phyloP scores from a whole-genome alignment of 305 asterid genomes.

The Plantago lanceolata region DNA sequence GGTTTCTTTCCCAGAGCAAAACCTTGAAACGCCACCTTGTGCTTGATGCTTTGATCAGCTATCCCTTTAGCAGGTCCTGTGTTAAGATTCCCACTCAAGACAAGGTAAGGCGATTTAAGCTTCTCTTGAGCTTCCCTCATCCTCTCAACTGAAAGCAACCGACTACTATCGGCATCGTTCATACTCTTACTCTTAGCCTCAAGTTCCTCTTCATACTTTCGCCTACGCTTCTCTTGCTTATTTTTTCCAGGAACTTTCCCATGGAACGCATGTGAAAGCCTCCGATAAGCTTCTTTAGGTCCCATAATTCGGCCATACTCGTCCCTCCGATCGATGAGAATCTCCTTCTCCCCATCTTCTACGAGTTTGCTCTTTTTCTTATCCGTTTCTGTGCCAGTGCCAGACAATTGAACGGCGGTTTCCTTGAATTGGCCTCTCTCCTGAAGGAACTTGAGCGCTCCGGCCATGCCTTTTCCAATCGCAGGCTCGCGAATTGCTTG shows the following conservation, averaged over 20 bases:
- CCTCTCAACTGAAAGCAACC: constrained; percentile 73
- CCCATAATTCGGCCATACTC: constrained; percentile 86
- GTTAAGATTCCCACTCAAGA: constrained; percentile 69
- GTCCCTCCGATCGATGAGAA: constrained; percentile 82
- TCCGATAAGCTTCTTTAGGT: constrained; percentile 80
- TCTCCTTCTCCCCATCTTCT: no score
- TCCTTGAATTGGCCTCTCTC: constrained; percentile 83
- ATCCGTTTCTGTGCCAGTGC: constrained; percentile 97
- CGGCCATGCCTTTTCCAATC: constrained; percentile 84
- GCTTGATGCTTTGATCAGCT: no score
- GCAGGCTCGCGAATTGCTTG: constrained; percentile 79
- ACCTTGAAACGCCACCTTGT: no score
- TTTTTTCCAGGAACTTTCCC: constrained; percentile 95
- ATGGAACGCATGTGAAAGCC: constrained; percentile 85
- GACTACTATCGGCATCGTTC: constrained; percentile 87
- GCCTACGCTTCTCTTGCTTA: constrained; percentile 87
- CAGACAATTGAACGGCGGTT: constrained; percentile 72
- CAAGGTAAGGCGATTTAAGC: constrained; percentile 70
- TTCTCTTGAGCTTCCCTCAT: constrained; percentile 89
- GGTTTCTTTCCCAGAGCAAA: no score
- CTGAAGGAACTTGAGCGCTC: constrained; percentile 69
- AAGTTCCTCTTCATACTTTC: constrained; percentile 76
- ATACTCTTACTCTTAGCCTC: constrained; percentile 86
- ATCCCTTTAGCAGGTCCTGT: no score
- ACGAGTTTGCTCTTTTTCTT: no score